A percentile compares a stretch with the other conserved stretches of the same genome.
phyloP scores from a whole-genome alignment of 176 grass and related monocot species.

The Neostapfia colusana region DNA sequence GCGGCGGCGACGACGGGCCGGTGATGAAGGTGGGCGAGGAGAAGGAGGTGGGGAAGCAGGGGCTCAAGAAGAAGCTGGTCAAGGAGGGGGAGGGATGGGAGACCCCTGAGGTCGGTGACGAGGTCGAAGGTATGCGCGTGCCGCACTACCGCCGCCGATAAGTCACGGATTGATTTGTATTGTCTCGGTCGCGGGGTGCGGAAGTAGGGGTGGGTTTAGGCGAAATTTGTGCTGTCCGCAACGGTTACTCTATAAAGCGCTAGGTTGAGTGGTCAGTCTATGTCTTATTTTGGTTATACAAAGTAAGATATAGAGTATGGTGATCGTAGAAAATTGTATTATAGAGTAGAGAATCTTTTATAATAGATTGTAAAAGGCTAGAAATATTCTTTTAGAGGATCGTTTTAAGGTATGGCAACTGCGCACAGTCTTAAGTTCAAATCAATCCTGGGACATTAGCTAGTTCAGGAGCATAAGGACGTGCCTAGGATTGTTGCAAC shows the following conservation, averaged over 20 bases:
- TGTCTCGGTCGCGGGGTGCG: not conserved
- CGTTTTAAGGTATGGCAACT: too few relatives aligned
- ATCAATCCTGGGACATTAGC: not conserved
- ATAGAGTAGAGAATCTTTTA: too few relatives aligned
- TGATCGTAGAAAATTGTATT: too few relatives aligned
- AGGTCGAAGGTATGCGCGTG: conserved; percentile 99
- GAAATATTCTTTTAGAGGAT: too few relatives aligned
- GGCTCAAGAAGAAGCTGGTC: conserved; percentile 94
- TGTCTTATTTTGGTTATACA: too few relatives aligned
- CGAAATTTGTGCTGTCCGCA: not conserved
- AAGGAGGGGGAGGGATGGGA: conserved; percentile 88
- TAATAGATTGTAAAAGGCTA: too few relatives aligned
- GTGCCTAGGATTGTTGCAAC: not conserved
- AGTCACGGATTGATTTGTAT: not conserved
- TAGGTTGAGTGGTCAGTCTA: too few relatives aligned
- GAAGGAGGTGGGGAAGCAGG: conserved; percentile 94
- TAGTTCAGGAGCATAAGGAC: not conserved
- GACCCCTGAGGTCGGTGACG: conserved; percentile 81
- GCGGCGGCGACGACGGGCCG: conserved; percentile 57
- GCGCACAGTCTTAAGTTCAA: too few relatives aligned
- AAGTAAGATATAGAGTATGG: too few relatives aligned
- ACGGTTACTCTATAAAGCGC: too few relatives aligned
- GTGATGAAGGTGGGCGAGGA: conserved; percentile 75
- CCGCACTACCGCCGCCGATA: not conserved
- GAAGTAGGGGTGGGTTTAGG: not conserved